A percentile compares a stretch with the other conserved stretches of the same genome.
Conservation (phyloP, 2,329 filamentous ascomycete species). For the Rachicladosporium sp. region DNA sequence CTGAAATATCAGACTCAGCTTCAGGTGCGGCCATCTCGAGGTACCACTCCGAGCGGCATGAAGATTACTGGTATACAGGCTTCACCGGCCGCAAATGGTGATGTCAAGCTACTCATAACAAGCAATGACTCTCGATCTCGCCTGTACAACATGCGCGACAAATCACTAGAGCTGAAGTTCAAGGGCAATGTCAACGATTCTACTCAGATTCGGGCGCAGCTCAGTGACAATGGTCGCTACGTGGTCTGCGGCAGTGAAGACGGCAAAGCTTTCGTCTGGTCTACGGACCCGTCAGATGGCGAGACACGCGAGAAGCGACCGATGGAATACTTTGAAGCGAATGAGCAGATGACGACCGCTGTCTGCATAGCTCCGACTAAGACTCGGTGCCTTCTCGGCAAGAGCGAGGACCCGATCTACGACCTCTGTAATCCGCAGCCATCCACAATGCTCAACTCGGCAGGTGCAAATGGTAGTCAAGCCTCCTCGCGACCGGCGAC, state of each 20-base stretch:
- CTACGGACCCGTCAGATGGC: conserved; percentile 44
- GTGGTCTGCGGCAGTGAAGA: conserved; percentile 92
- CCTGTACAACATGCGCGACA: conserved; percentile 78
- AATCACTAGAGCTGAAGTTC: conserved; percentile 76
- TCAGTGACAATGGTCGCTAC: conserved; percentile 76
- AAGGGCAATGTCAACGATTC: conserved; percentile 81
- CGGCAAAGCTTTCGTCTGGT: conserved; percentile 82
- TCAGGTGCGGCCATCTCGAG: conserved; percentile 82
- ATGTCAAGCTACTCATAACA: conserved; percentile 75
- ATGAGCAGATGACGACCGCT: conserved; percentile 78
- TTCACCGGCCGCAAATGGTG: conserved; percentile 47
- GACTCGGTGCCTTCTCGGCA: conserved; percentile 64
- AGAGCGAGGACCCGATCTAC: conserved; percentile 84
- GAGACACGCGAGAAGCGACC: conserved; percentile 69
- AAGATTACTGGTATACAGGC: conserved; percentile 94
- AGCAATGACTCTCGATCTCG: conserved; percentile 91
- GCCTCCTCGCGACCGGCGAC: conserved; percentile 37
- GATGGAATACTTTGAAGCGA: conserved; percentile 81
- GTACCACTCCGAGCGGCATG: conserved; percentile 88
- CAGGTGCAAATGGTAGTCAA: conserved; percentile 41
- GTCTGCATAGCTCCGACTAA: conserved; percentile 71
- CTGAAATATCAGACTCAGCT: conserved; percentile 74
- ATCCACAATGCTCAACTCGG: conserved; percentile 63
- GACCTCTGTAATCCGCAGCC: conserved; percentile 93
- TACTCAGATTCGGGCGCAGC: conserved; percentile 79